Percentiles rank a stretch among this genome's conserved stretches.
These are phyloP conservation scores for Cytospora chrysosperma DNA, from an alignment of 2,329 filamentous ascomycete genomes.

Conservation along the genomic window DNA sequence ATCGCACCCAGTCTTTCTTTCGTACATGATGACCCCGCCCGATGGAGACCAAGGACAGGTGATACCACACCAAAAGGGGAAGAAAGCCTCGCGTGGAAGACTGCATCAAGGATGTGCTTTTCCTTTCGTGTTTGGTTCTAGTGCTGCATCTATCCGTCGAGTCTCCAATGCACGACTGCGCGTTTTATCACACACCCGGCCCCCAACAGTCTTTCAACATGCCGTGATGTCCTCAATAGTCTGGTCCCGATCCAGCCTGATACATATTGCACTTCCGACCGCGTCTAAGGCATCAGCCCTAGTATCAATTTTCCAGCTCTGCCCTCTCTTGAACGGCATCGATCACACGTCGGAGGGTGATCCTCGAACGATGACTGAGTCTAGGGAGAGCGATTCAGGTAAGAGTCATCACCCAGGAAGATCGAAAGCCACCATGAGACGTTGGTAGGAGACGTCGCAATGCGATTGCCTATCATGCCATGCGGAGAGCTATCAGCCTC, in stretches of 20 bases:
- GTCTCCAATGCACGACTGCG: background rate
- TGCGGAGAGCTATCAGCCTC: background rate
- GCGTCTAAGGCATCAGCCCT: background rate
- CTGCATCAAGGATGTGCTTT: background rate
- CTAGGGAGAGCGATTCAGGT: background rate
- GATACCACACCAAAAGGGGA: background rate
- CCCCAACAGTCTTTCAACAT: background rate
- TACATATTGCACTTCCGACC: slow-evolving; percentile 9
- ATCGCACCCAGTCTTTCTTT: background rate
- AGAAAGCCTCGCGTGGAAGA: background rate
- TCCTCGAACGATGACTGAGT: background rate
- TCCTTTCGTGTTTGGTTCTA: background rate
- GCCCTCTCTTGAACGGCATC: background rate
- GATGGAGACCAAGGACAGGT: background rate
- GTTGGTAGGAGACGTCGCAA: background rate
- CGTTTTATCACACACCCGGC: background rate
- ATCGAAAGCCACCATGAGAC: background rate
- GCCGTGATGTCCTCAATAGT: background rate
- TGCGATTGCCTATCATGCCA: background rate
- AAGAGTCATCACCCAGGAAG: background rate
- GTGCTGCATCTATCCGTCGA: background rate
- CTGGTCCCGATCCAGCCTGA: background rate
- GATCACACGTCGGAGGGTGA: background rate
- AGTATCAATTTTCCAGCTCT: background rate
- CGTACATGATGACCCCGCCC: background rate